These are phyloP conservation scores for Leishmania gerbilli DNA, from an alignment of 208 protist genomes.

Conservation along the genomic window DNA sequence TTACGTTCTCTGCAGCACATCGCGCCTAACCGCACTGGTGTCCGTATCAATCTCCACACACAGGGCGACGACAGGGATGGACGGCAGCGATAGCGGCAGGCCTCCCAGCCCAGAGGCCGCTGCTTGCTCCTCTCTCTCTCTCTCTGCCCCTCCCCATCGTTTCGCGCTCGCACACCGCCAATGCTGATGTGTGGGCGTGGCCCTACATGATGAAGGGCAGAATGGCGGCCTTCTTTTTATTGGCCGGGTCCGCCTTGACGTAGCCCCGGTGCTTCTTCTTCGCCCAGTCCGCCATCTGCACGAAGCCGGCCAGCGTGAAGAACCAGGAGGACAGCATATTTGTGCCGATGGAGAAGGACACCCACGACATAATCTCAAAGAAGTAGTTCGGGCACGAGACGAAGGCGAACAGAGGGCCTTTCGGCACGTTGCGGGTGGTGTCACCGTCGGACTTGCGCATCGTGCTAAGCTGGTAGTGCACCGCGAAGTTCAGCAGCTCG, in stretches of 20 bases:
- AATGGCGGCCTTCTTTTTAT: conserved; percentile 80
- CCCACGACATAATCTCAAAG: conserved; percentile 95
- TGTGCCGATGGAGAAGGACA: conserved; percentile 90
- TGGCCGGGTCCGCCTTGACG: conserved; percentile 72
- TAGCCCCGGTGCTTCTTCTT: conserved; percentile 87
- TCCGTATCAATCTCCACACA: not conserved
- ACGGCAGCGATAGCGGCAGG: not conserved
- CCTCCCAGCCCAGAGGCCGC: not conserved
- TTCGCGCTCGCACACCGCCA: not conserved
- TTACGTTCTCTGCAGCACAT: too few relatives aligned
- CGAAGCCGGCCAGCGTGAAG: conserved; percentile 78
- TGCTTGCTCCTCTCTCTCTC: conserved; percentile 4
- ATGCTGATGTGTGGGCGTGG: not conserved
- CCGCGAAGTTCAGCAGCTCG: conserved; percentile 91
- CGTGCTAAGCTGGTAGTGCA: conserved; percentile 88
- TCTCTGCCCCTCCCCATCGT: not conserved
- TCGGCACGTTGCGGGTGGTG: conserved; percentile 76
- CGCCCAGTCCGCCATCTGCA: conserved; percentile 90
- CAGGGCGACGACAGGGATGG: not conserved
- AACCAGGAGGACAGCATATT: conserved; percentile 79
- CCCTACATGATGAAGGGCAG: conserved; percentile 81
- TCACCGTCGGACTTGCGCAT: conserved; percentile 84
- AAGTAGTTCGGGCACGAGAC: conserved; percentile 96
- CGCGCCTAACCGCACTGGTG: too few relatives aligned
- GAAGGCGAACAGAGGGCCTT: conserved; percentile 86